Evolutionary conservation across 208 protist genomes (phyloP).

Genomic region (Porcisia deanei): DNA sequence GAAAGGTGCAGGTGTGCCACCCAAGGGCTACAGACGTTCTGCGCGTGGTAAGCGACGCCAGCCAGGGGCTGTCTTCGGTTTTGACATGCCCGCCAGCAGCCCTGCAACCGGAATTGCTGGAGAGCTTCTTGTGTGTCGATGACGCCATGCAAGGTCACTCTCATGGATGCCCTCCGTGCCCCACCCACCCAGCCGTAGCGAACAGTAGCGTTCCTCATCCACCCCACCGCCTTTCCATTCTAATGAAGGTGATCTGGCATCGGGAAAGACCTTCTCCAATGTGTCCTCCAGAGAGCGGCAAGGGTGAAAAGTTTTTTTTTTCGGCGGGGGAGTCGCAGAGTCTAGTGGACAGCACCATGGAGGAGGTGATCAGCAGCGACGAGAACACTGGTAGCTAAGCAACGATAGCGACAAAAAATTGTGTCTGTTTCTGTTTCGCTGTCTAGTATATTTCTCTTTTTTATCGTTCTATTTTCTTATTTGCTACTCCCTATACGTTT

Average conservation of each 20-base stretch:
- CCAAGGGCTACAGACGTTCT: slow-evolving; percentile 40
- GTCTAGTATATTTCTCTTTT: not conserved
- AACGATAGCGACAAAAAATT: slow-evolving; percentile 25
- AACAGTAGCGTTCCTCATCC: not conserved
- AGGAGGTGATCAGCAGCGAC: slow-evolving; percentile 27
- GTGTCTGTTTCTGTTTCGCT: not conserved
- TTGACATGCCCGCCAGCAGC: not conserved
- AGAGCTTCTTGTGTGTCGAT: slow-evolving; percentile 13
- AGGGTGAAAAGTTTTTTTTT: slow-evolving; percentile 8
- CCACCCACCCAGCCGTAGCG: not conserved
- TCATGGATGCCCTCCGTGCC: slow-evolving; percentile 10
- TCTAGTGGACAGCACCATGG: slow-evolving; percentile 26
- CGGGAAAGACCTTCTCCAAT: slow-evolving; percentile 7
- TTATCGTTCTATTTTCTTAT: not conserved
- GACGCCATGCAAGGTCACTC: slow-evolving; percentile 1
- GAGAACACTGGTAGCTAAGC: slow-evolving; percentile 30
- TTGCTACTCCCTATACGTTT: not conserved
- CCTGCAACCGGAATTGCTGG: slow-evolving; percentile 12
- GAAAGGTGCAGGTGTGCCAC: slow-evolving; percentile 48
- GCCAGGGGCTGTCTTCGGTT: slow-evolving; percentile 10
- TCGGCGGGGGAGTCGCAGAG: slow-evolving; percentile 8
- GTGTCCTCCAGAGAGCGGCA: not conserved
- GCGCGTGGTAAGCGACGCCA: slow-evolving; percentile 37
- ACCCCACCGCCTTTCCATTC: slow-evolving; percentile 11
- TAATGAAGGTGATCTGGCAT: not conserved